phyloP scores from a whole-genome alignment of 805 yeast genomes.

The Metschnikowia reukaufii region DNA sequence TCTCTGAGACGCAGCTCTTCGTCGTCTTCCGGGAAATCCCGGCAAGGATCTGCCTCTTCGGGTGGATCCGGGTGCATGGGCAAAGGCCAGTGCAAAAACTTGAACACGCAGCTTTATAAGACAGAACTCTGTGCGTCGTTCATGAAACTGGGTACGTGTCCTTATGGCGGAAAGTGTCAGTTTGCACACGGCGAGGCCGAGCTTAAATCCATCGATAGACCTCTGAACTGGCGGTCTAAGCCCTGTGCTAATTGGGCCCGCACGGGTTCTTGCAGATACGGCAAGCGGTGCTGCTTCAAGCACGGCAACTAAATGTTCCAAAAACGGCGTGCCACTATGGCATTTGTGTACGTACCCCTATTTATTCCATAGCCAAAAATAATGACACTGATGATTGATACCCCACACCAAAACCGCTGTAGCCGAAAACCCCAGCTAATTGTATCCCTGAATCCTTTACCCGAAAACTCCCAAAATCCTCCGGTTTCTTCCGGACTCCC shows the following conservation, averaged over 20 bases:
- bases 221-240: conserved; percentile 86
- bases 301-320: conserved; percentile 48
- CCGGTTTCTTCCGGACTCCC: too few relatives aligned
- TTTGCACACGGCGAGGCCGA: conserved; percentile 89
- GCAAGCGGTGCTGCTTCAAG: conserved; percentile 88
- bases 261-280: conserved; percentile 81
- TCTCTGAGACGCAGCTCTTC: conserved; percentile 10
- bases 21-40: conserved; percentile 2
- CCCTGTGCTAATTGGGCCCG: conserved; percentile 87
- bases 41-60: conserved; percentile 14
- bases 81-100: conserved; percentile 12
- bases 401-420: too few relatives aligned
- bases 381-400: conserved; percentile 8
- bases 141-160: conserved; percentile 66
- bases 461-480: too few relatives aligned
- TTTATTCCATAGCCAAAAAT: conserved; percentile 8
- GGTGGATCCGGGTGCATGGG: conserved; percentile 6
- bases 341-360: not conserved
- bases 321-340: not conserved
- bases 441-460: not conserved
- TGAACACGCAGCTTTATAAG: conserved; percentile 74
- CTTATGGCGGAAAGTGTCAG: conserved; percentile 89
- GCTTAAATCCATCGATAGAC: conserved; percentile 67
- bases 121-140: conserved; percentile 87
- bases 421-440: too few relatives aligned